These are phyloP conservation scores for Naganishia vishniacii DNA, from an alignment of 768 basidiomycete species.

Conservation along the genomic window DNA sequence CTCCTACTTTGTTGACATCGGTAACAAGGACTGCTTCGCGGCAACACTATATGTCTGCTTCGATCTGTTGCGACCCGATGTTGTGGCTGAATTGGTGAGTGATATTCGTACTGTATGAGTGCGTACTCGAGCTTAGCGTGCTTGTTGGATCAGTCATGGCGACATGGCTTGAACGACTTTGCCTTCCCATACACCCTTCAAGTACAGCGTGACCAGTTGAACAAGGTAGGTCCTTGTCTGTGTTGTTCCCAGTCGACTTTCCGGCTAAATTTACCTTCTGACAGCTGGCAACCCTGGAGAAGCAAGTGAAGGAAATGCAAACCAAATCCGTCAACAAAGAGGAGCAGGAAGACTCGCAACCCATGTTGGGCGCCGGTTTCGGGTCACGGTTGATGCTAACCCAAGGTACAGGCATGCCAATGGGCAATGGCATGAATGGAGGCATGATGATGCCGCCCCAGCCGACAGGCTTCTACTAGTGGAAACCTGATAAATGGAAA, in stretches of 20 bases:
- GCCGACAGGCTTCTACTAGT: slow-evolving; percentile 34
- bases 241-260: too few relatives aligned
- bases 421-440: slow-evolving; percentile 23
- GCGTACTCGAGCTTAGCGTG: neutral
- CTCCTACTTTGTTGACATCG: slow-evolving; percentile 95
- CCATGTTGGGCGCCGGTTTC: slow-evolving; percentile 77
- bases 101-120: neutral
- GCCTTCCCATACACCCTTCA: slow-evolving; percentile 96
- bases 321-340: slow-evolving; percentile 85
- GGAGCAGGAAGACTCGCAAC: slow-evolving; percentile 74
- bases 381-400: slow-evolving; percentile 45
- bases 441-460: slow-evolving; percentile 28
- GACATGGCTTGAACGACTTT: slow-evolving; percentile 91
- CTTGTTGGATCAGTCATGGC: slow-evolving; percentile 62
- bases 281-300: slow-evolving; percentile 72
- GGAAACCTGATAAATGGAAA: neutral
- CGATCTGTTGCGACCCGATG: slow-evolving; percentile 85
- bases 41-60: slow-evolving; percentile 86
- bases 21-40: slow-evolving; percentile 96
- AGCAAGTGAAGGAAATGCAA: slow-evolving; percentile 78
- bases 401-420: slow-evolving; percentile 32
- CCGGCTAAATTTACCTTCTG: slow-evolving; percentile 10
- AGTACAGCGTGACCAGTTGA: slow-evolving; percentile 58
- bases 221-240: slow-evolving; percentile 29
- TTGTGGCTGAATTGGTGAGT: slow-evolving; percentile 73